Evolutionary conservation across 768 basidiomycete species (phyloP).

Genomic region (Trametes cingulata): DNA sequence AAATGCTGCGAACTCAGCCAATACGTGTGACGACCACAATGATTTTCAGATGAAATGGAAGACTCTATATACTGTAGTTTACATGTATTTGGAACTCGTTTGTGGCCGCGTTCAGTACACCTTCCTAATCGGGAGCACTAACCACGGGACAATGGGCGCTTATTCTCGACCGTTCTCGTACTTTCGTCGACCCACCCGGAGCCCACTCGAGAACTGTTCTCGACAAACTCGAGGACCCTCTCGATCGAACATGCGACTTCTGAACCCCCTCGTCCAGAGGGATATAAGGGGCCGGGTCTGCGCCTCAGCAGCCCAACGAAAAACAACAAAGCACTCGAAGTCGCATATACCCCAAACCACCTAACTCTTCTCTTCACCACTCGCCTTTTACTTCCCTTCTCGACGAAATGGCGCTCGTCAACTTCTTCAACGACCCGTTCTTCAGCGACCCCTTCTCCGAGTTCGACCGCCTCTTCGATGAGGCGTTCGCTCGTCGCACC

Average conservation of each 20-base stretch:
- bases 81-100: too few relatives aligned
- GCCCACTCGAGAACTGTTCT: not conserved
- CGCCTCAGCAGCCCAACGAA: not conserved
- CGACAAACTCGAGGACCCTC: not conserved
- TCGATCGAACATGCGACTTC: not conserved
- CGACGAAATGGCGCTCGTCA: conserved; percentile 35
- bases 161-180: not conserved
- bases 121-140: too few relatives aligned
- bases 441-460: conserved; percentile 31
- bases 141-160: not conserved
- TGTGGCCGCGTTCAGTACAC: too few relatives aligned
- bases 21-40: too few relatives aligned
- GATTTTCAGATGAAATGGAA: too few relatives aligned
- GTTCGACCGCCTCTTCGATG: conserved; percentile 47
- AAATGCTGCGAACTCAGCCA: too few relatives aligned
- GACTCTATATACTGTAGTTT: too few relatives aligned
- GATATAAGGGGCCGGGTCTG: not conserved
- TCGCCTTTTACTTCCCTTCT: not conserved
- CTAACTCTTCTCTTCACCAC: not conserved
- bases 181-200: not conserved
- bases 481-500: conserved; percentile 34
- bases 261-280: not conserved
- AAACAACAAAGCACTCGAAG: not conserved
- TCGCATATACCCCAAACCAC: not conserved
- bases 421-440: conserved; percentile 45